Base-by-base conservation (phyloP, 2,329 filamentous ascomycete species). In the Neoscytalidium dimidiatum region DNA sequence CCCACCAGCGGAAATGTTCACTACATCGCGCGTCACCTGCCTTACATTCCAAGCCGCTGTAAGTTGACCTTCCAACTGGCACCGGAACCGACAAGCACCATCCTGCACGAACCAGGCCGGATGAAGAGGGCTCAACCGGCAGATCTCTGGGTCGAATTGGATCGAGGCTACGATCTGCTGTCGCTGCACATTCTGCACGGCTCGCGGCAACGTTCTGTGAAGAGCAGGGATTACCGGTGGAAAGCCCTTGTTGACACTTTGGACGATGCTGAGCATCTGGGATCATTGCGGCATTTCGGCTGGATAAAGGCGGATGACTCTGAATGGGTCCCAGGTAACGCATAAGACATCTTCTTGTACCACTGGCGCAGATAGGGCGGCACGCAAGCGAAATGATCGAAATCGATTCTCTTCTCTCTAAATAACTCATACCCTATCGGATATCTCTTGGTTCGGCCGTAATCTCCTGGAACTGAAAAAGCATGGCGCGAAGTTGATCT, bases 1-100 rank as follows among this genome's bases (percentile, higher is more conserved):
- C 90, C 90, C 0, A 86, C 88, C 38, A 82, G 83, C 53, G 83
- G 83, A 5, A 89, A 92, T 71, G 81, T 90, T 57, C 21, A 13
- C 14, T 19, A 14, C 2, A 35, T 53, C 3, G 61, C 48, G 8
- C 33, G 26, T 17, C 17, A 26, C 46, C 69, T 67, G 4, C 65
- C 67, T 19, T 63, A 75, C 13, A 64, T 74, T 4, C 66, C 69
- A 3, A 69, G 33, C 69, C 78, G 8, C 68, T 67, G 11, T 72
- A 77, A 41, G 43, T 81, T 83, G 1, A 70, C 75, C 3, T 69
- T 82, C 8, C 77, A 81, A 58, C 74, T 83, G 9, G 79, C 80
- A 0, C 81, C 81, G 0, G 75, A 77, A 4, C 70, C 73, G 0
- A 73, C 77, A 19, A 79, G 78, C 23, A 70, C 74, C 11, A 71